Evolutionary conservation across 768 basidiomycete genomes (phyloP).

Genomic region (Trametopsis cervina): DNA sequence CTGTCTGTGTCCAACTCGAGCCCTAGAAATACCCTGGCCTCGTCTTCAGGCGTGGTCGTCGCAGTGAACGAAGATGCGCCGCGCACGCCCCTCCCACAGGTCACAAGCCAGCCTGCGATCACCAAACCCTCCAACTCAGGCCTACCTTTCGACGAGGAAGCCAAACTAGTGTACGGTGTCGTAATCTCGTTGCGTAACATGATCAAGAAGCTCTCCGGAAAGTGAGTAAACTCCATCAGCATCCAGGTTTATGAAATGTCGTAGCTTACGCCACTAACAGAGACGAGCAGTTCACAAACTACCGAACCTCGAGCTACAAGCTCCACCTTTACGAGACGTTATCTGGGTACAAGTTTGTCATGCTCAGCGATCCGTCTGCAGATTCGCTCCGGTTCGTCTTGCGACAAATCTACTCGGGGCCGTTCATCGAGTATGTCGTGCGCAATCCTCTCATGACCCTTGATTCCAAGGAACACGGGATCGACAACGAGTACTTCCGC

Average conservation of each 20-base stretch:
- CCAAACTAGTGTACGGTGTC: constrained; percentile 95
- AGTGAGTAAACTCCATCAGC: constrained; percentile 37
- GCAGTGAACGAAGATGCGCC: constrained; percentile 43
- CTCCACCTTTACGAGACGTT: constrained; percentile 89
- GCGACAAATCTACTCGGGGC: constrained; percentile 87
- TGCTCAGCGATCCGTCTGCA: constrained; percentile 80
- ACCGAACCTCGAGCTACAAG: constrained; percentile 88
- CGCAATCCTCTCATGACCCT: constrained; percentile 83
- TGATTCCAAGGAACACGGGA: constrained; percentile 77
- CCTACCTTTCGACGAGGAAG: constrained; percentile 93
- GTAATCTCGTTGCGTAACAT: constrained; percentile 87
- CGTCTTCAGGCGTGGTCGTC: constrained; percentile 61
- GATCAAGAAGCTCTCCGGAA: constrained; percentile 88
- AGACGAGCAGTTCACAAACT: constrained; percentile 87
- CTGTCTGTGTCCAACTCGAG: constrained; percentile 38
- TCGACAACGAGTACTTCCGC: constrained; percentile 92
- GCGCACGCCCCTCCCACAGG: constrained; percentile 17
- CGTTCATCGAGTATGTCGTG: constrained; percentile 91
- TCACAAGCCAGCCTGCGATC: constrained; percentile 27
- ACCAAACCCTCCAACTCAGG: constrained; percentile 38
- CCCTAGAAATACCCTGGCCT: constrained; percentile 61
- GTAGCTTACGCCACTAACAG: constrained; percentile 31
- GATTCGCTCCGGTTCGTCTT: constrained; percentile 80
- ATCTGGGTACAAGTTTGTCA: constrained; percentile 92
- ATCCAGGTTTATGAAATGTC: not conserved